These are phyloP conservation scores for Nannochloris sp. DNA, from an alignment of 139 green algal genomes.

Conservation along the genomic window DNA sequence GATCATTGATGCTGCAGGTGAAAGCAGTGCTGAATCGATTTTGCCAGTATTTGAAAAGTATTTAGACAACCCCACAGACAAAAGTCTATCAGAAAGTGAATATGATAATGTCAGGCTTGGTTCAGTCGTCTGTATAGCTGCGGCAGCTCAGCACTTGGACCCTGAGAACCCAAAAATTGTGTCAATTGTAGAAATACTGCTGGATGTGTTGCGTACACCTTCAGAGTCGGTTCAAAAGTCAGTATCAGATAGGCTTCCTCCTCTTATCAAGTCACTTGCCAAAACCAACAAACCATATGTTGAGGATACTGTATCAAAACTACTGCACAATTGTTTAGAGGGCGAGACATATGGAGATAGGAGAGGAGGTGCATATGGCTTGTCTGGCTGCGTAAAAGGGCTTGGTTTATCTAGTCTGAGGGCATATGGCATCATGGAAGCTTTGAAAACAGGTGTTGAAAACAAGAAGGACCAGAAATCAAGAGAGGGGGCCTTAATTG, in stretches of 20 bases:
- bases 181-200: slow-evolving; percentile 46
- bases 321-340: slow-evolving; percentile 50
- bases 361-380: slow-evolving; percentile 82
- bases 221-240: slow-evolving; percentile 82
- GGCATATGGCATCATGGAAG: slow-evolving; percentile 79
- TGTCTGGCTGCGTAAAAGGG: slow-evolving; percentile 88
- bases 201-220: slow-evolving; percentile 81
- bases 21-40: slow-evolving; percentile 42
- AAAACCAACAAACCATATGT: slow-evolving; percentile 34
- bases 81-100: slow-evolving; percentile 37
- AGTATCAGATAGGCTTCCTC: slow-evolving; percentile 76
- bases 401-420: slow-evolving; percentile 79
- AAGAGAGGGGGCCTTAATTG: slow-evolving; percentile 79
- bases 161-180: slow-evolving; percentile 51
- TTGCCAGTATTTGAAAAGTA: slow-evolving; percentile 84
- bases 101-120: slow-evolving; percentile 85
- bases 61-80: slow-evolving; percentile 38
- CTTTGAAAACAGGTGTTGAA: slow-evolving; percentile 67
- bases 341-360: slow-evolving; percentile 63
- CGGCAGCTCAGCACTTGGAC: slow-evolving; percentile 70
- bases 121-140: slow-evolving; percentile 86
- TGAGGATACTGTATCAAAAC: slow-evolving; percentile 28
- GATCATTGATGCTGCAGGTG: slow-evolving; percentile 60
- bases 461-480: slow-evolving; percentile 45
- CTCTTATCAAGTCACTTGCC: slow-evolving; percentile 60